These are phyloP conservation scores for Marvania coccoides DNA, from an alignment of 139 green algal species.

Conservation along the genomic window DNA sequence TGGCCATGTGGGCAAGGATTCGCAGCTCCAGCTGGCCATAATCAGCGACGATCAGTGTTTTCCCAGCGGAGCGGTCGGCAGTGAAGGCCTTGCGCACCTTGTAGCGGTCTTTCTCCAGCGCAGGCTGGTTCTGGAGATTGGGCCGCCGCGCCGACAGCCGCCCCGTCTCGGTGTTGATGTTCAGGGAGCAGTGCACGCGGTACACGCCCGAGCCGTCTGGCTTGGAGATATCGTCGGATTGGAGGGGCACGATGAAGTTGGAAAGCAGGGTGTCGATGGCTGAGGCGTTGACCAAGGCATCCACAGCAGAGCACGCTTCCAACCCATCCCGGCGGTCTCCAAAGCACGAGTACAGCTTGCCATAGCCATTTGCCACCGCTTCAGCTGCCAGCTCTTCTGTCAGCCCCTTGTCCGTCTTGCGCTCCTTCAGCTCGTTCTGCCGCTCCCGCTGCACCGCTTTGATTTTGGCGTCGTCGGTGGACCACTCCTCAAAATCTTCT, in stretches of 20 bases:
- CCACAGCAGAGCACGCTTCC: conserved; percentile 72
- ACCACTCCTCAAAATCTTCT: conserved; percentile 13
- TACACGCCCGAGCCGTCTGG: conserved; percentile 22
- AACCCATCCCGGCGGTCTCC: conserved; percentile 56
- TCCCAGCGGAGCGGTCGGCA: conserved; percentile 49
- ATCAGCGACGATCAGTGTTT: conserved; percentile 92
- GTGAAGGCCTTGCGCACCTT: conserved; percentile 85
- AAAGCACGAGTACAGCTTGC: conserved; percentile 72
- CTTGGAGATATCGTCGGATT: conserved; percentile 64
- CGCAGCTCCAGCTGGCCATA: conserved; percentile 98
- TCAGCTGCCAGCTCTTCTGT: conserved; percentile 38
- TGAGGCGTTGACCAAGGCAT: conserved; percentile 67
- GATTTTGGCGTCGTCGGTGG: conserved; percentile 17
- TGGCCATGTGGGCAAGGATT: conserved; percentile 90
- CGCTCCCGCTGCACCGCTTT: not conserved
- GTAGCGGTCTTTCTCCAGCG: conserved; percentile 97
- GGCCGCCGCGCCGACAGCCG: conserved; percentile 79
- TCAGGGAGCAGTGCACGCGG: conserved; percentile 91
- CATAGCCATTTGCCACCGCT: conserved; percentile 48
- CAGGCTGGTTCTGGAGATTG: conserved; percentile 98
- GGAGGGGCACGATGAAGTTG: conserved; percentile 93
- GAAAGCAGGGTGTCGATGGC: conserved; percentile 93
- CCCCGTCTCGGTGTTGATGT: conserved; percentile 99
- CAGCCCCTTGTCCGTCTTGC: not conserved
- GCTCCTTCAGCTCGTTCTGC: not conserved